A percentile compares a stretch with the other conserved stretches of the same genome.
Evolutionary conservation across 129 eudicot genomes (phyloP).

Genomic region (Centella asiatica): DNA sequence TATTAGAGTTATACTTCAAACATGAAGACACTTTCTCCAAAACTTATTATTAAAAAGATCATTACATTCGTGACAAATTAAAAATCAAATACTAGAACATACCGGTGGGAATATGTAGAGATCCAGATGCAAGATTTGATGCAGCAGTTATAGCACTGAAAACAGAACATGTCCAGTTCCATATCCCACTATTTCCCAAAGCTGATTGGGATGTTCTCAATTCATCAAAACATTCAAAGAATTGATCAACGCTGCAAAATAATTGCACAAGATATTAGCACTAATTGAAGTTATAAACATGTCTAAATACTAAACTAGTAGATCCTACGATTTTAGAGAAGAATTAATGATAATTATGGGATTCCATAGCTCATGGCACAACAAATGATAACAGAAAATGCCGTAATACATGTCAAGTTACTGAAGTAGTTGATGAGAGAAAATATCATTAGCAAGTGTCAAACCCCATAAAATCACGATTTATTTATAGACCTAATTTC

Average conservation of each 20-base stretch:
- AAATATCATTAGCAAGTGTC: no score
- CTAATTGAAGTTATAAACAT: neutral
- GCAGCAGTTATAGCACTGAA: conserved; percentile 96
- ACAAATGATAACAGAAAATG: no score
- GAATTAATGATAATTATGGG: no score
- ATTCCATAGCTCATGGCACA: no score
- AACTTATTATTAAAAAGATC: no score
- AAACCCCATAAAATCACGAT: no score
- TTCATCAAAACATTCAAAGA: conserved; percentile 92
- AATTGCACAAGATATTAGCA: neutral
- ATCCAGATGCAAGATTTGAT: conserved; percentile 94
- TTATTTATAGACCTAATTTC: neutral
- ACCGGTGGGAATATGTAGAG: conserved; percentile 74
- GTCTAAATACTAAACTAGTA: no score
- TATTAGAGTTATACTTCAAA: no score
- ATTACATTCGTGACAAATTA: no score
- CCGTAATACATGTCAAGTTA: neutral
- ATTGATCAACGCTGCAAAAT: conserved; percentile 76
- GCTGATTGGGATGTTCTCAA: conserved; percentile 82
- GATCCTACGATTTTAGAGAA: no score
- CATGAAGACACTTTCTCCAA: no score
- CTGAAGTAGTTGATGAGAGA: no score
- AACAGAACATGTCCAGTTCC: conserved; percentile 94
- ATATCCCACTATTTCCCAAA: conserved; percentile 91
- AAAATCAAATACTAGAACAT: conserved; percentile 10